phyloP scores from a whole-genome alignment of 805 yeast species.

The Phaffomyces antillensis region DNA sequence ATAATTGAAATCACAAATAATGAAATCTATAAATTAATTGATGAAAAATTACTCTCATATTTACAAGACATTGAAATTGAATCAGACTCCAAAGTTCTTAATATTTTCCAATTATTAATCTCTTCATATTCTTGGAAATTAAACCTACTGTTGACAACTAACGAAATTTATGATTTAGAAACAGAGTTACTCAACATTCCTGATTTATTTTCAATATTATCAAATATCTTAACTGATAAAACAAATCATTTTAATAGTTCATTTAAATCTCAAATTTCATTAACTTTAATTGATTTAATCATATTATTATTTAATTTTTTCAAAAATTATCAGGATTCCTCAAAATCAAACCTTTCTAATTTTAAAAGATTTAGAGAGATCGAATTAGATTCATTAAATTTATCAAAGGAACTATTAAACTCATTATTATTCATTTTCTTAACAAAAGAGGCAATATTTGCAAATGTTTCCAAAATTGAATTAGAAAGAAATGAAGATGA shows the following conservation, averaged over 20 bases:
- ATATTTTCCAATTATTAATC: slow-evolving; percentile 11
- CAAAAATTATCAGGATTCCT: slow-evolving; percentile 29
- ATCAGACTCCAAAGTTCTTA: neutral
- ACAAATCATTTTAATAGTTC: slow-evolving; percentile 1
- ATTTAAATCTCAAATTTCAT: slow-evolving; percentile 18
- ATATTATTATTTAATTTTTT: slow-evolving; percentile 24
- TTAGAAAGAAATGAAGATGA: slow-evolving; percentile 49
- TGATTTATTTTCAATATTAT: slow-evolving; percentile 8
- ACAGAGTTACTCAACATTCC: slow-evolving; percentile 13
- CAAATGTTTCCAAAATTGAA: slow-evolving; percentile 27
- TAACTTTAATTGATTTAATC: slow-evolving; percentile 21
- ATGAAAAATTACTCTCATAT: slow-evolving; percentile 4
- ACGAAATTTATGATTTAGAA: slow-evolving; percentile 15
- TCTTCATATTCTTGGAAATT: slow-evolving; percentile 16
- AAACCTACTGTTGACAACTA: slow-evolving; percentile 9
- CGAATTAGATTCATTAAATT: slow-evolving; percentile 14
- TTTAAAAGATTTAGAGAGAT: slow-evolving; percentile 16
- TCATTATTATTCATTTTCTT: slow-evolving; percentile 38
- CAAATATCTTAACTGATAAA: slow-evolving; percentile 5
- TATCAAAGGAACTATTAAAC: slow-evolving; percentile 27
- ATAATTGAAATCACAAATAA: slow-evolving; percentile 6
- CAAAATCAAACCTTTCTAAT: slow-evolving; percentile 21
- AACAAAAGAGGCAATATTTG: slow-evolving; percentile 40
- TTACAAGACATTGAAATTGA: slow-evolving; percentile 4
- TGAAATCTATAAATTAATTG: slow-evolving; percentile 7